phyloP scores from a whole-genome alignment of 2,329 filamentous ascomycete genomes.

The Cladosporium sp. region DNA sequence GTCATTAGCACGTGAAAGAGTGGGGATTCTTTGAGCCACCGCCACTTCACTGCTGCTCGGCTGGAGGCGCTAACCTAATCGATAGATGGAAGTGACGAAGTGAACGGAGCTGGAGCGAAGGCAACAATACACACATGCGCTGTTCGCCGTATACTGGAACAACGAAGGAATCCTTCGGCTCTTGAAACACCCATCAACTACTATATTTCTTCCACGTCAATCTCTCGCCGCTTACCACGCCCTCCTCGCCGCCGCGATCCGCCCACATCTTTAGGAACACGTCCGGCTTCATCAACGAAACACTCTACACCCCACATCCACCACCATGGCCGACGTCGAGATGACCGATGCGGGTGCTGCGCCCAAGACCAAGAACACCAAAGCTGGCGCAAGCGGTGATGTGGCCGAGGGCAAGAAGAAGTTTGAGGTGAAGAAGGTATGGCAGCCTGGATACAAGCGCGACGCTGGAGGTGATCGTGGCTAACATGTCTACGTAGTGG shows the following conservation, averaged over 20 bases:
- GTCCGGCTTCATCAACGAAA: conserved; percentile 3
- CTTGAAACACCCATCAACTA: too few species aligned
- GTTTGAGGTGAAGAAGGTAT: conserved; percentile 98
- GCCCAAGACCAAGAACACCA: conserved; percentile 47
- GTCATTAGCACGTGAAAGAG: neutral
- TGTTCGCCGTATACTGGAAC: too few species aligned
- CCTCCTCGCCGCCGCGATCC: neutral
- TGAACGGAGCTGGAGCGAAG: too few species aligned
- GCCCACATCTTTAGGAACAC: neutral
- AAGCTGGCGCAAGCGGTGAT: conserved; percentile 48
- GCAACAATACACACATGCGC: too few species aligned
- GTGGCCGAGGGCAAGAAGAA: conserved; percentile 74
- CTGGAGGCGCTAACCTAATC: too few species aligned
- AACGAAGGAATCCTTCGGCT: too few species aligned
- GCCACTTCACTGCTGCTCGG: neutral
- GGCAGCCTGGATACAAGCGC: conserved; percentile 10
- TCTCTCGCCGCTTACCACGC: neutral
- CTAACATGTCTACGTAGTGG: conserved; percentile 58
- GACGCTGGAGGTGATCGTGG: neutral
- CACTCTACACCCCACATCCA: conserved; percentile 21
- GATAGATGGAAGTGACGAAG: too few species aligned
- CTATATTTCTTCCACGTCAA: neutral
- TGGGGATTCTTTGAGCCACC: neutral
- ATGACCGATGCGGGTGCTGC: conserved; percentile 75
- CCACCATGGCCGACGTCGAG: conserved; percentile 84